Evolutionary conservation across 176 grass and related monocot genomes (phyloP), one percentile per base, ranked within the genome.

Genomic region (Eleusine coracana): DNA sequence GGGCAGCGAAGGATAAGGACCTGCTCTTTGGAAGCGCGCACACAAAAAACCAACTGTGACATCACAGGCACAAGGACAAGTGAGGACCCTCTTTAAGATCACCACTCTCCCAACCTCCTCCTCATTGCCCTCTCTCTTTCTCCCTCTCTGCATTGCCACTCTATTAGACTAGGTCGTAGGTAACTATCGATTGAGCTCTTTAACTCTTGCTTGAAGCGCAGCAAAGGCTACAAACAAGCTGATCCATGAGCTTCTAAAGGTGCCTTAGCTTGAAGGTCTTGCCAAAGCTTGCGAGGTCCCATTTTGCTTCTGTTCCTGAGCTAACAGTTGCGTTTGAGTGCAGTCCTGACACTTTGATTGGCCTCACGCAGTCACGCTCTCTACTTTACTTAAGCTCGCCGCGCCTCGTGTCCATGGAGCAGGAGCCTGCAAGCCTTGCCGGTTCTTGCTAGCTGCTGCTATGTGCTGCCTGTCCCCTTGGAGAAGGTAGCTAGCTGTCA

Each of bases 41-140:
- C 88, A 82, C 87, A 84, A 62, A 49, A 84, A 74, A 88, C 40
- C 75, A 81, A 75, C 66, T 10, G 14, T 87, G 88, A 80, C 88
- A 87, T 87, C 80, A 83, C 25, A 60, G 37, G 68, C 23, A n/a
- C 68, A 76, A 54, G 54, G 73, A 65, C 27, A 65, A 4, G 56
- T 7, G 73, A 36, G 80, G 70, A 71, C n/a, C 74, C 78, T 73
- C 79, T 90, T 90, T 86, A 90, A 83, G 79, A 90, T 83, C 80
- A 63, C 75, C 80, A 69, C 83, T 62, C 83, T 66, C 84, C 66
- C 78, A 75, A 40, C 51, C 78, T 34, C 84, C 67, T 29, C 83
- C 34, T 31, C 54, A 68, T 68, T 58, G 38, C 48, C 5, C 49
- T 7, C 58, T 7, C 29, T 11, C 41, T 2, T 34, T 54, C 71